Conservation (phyloP, 345 rosid genomes). For the Combretum micranthum region DNA sequence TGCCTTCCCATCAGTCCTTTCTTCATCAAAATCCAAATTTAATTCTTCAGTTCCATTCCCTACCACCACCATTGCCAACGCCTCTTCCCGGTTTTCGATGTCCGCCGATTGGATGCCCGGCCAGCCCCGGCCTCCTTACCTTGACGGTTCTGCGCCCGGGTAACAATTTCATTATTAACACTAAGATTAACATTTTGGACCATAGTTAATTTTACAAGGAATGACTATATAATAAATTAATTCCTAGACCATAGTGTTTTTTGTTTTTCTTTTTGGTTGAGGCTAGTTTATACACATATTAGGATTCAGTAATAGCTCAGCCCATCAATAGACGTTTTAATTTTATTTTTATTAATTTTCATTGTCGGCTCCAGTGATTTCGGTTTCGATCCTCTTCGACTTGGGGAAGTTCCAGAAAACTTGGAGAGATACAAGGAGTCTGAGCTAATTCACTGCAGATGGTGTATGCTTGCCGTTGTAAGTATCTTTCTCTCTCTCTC, state of each 20-base stretch:
- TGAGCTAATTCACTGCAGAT: conserved; percentile 94
- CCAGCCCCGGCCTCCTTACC: conserved; percentile 89
- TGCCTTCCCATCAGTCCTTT: conserved; percentile 67
- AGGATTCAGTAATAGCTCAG: no score
- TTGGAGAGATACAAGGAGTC: conserved; percentile 98
- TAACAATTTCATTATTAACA: conserved; percentile 7
- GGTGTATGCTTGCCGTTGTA: conserved; percentile 99
- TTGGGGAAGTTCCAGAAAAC: conserved; percentile 91
- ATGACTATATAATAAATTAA: no score
- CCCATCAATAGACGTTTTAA: no score
- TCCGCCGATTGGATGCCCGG: conserved; percentile 98
- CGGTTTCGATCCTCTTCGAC: conserved; percentile 94
- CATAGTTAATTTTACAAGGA: no score
- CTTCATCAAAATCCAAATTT: conserved; percentile 65
- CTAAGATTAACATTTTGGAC: not conserved
- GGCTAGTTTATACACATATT: no score
- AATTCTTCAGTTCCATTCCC: conserved; percentile 41
- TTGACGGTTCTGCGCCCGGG: conserved; percentile 99
- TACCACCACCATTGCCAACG: conserved; percentile 14
- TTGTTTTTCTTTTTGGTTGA: no score
- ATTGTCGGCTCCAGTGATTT: conserved; percentile 54
- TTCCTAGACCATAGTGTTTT: no score
- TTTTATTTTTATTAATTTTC: not conserved
- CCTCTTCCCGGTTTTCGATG: conserved; percentile 54
- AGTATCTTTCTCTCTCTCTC: conserved; percentile 36